Percentiles rank a stretch among this genome's conserved stretches.
Evolutionary conservation across 495 filamentous ascomycete species (phyloP).

Genomic region (Xylaria longipes): DNA sequence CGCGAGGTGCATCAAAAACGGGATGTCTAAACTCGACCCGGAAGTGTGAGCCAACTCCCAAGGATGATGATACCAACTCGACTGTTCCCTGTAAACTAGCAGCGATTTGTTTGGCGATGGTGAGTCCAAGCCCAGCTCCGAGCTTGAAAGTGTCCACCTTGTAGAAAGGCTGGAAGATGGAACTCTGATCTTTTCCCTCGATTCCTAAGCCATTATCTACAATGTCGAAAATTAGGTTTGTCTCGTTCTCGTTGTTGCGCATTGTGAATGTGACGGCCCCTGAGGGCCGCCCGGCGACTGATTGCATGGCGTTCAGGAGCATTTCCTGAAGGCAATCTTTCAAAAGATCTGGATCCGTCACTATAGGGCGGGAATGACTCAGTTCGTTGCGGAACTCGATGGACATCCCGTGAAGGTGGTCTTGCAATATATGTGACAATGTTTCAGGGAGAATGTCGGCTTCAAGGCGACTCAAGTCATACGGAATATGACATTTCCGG

Average conservation of each 20-base stretch:
- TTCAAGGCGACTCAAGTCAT: slow-evolving; percentile 4
- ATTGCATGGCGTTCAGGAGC: slow-evolving; percentile 11
- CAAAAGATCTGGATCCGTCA: slow-evolving; percentile 11
- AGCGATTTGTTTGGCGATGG: slow-evolving; percentile 10
- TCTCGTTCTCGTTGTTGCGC: background rate
- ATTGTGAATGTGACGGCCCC: slow-evolving; percentile 12
- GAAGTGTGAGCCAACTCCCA: slow-evolving; percentile 5
- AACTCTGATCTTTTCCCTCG: background rate
- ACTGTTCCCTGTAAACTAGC: slow-evolving; percentile 1
- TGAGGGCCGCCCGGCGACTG: background rate
- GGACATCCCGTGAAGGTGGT: slow-evolving; percentile 2
- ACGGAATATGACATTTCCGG: background rate
- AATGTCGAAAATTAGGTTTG: slow-evolving; percentile 11
- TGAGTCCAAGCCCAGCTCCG: slow-evolving; percentile 15
- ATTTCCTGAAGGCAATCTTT: slow-evolving; percentile 12
- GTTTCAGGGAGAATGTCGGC: background rate
- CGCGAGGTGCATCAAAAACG: background rate
- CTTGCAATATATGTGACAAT: background rate
- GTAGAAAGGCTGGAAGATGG: slow-evolving; percentile 15
- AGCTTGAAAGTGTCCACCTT: slow-evolving; percentile 10
- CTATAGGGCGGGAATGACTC: background rate
- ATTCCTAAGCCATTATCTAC: slow-evolving; percentile 14
- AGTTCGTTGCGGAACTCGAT: slow-evolving; percentile 15
- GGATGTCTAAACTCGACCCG: background rate
- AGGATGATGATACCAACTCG: background rate